Conservation (phyloP, 2,329 filamentous ascomycete genomes). For the Keithomyces neogunnii region DNA sequence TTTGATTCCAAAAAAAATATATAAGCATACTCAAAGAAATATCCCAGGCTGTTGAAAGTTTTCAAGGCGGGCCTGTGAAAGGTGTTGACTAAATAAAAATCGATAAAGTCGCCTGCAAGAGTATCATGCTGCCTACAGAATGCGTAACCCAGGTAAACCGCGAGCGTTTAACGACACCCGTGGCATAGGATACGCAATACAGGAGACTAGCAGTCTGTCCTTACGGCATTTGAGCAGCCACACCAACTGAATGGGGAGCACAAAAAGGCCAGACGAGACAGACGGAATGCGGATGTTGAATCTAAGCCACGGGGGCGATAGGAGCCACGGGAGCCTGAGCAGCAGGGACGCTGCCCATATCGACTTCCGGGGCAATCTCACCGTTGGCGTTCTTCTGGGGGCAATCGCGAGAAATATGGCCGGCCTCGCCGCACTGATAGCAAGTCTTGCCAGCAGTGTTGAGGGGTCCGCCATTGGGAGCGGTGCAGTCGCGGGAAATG, state of each 20-base stretch:
- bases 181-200: neutral
- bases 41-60: neutral
- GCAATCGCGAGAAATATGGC: slow-evolving; percentile 94
- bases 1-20: slow-evolving; percentile 19
- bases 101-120: neutral
- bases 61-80: neutral
- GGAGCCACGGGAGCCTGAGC: slow-evolving; percentile 37
- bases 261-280: slow-evolving; percentile 2
- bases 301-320: slow-evolving; percentile 32
- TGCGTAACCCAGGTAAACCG: neutral
- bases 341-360: slow-evolving; percentile 27
- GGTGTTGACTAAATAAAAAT: slow-evolving; percentile 1
- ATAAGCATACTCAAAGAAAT: slow-evolving; percentile 21
- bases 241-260: neutral
- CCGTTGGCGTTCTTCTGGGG: slow-evolving; percentile 57
- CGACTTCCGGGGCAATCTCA: slow-evolving; percentile 38
- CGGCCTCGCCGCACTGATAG: slow-evolving; percentile 93
- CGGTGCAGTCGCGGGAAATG: slow-evolving; percentile 90
- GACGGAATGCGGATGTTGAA: slow-evolving; percentile 7
- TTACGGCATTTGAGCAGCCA: neutral
- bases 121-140: neutral
- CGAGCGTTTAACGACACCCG: too few relatives aligned
- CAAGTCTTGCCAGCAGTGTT: slow-evolving; percentile 97
- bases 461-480: slow-evolving; percentile 89
- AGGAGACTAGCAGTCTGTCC: slow-evolving; percentile 6